These are phyloP conservation scores for Colletotrichum eremochloae DNA, from an alignment of 2,329 filamentous ascomycete genomes.

Conservation along the genomic window DNA sequence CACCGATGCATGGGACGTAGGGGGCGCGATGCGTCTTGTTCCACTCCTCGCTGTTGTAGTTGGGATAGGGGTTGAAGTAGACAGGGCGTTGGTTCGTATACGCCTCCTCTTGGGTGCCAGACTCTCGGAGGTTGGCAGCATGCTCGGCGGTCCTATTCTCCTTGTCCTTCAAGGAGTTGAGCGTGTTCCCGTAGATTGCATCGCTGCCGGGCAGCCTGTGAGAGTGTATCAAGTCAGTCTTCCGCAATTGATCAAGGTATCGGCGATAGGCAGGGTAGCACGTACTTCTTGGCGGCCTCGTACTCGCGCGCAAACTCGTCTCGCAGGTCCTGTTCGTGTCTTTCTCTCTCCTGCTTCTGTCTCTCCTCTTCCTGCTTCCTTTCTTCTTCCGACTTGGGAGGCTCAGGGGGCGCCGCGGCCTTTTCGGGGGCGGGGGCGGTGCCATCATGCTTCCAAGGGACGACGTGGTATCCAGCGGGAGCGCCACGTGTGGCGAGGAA, in stretches of 20 bases:
- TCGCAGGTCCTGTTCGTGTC: slow-evolving; percentile 49
- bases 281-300: slow-evolving; percentile 57
- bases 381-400: slow-evolving; percentile 40
- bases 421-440: slow-evolving; percentile 12
- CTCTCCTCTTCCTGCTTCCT: slow-evolving; percentile 39
- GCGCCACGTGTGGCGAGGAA: slow-evolving; percentile 58
- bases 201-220: slow-evolving; percentile 60
- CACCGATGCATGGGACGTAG: slow-evolving; percentile 75
- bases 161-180: slow-evolving; percentile 60
- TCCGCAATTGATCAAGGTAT: slow-evolving; percentile 27
- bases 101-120: slow-evolving; percentile 47
- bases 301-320: slow-evolving; percentile 52
- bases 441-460: slow-evolving; percentile 48
- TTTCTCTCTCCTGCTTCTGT: slow-evolving; percentile 41
- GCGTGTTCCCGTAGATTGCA: slow-evolving; percentile 69
- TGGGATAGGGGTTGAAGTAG: slow-evolving; percentile 78
- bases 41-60: slow-evolving; percentile 76
- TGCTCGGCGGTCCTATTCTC: slow-evolving; percentile 54
- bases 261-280: slow-evolving; percentile 33
- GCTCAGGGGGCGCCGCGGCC: slow-evolving; percentile 30
- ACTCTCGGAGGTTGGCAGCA: slow-evolving; percentile 40
- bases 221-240: slow-evolving; percentile 23
- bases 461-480: slow-evolving; percentile 51
- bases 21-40: slow-evolving; percentile 66
- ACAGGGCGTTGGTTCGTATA: slow-evolving; percentile 60